Evolutionary conservation across 768 basidiomycete species (phyloP), one percentile per base, ranked within the genome.

Genomic region (Porpolomopsis calyptriformis): DNA sequence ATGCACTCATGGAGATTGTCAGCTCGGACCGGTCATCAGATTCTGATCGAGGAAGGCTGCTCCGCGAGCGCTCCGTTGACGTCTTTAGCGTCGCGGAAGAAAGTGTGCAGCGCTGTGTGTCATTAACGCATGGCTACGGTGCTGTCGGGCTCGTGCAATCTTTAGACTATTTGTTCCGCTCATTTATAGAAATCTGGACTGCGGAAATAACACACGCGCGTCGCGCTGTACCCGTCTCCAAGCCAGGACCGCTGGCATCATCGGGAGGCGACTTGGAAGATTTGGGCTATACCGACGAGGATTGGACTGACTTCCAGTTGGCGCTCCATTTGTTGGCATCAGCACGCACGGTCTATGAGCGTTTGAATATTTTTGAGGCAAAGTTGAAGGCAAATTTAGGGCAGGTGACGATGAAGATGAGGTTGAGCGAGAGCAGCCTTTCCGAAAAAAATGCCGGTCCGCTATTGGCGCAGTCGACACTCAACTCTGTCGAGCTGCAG

Each of bases 121-220:
- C 70, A 0, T 85, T 99, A 59, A 97, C 94, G 1, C 82, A 94
- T 57, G 94, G 94, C 0, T 97, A 89, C 58, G 94, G 83, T 4
- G 71, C 79, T 1, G 66, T 72, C 2, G 85, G 82, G 4, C 73
- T 94, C 14, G 69, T 97, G 18, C 70, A 76, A 27, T 77, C 88
- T 0, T 57, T 94, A 25, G 88, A 94, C 57, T 65, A 70, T 6
- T 76, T 83, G 47, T 70, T 96, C 50, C 66, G 74, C 23, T 66
- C 73, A 1, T 93, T 96, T 55, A 69, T 93, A 20, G 75, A 80
- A 36, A 64, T 62, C 41, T 80, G 77, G 71, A 78, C 75, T 11
- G 67, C 68, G 7, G 70, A 76, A 44, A 60, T 83, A 44, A 68
- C 66, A 31, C 63, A 31, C 67, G 68, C 49, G 52, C 56, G 4